A percentile compares a stretch with the other conserved stretches of the same genome.
These are phyloP conservation scores for Anisogramma anomala DNA, from an alignment of 2,329 filamentous ascomycete species.

Conservation along the genomic window DNA sequence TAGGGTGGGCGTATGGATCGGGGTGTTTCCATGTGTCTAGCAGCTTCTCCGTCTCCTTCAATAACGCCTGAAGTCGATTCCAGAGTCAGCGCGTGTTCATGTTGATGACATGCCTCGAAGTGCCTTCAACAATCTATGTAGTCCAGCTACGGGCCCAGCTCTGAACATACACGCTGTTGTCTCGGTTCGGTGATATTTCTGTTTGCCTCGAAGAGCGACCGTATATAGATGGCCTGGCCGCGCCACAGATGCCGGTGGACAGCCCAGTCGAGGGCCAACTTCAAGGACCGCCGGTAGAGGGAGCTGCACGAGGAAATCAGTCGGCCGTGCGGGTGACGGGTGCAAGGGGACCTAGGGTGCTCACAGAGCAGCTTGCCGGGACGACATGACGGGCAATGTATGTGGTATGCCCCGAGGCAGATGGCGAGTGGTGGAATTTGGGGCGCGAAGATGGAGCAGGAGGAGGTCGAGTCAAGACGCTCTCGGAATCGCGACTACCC, in stretches of 20 bases:
- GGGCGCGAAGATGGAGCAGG: background rate
- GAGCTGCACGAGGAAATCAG: slow-evolving; percentile 32
- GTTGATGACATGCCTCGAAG: too few relatives aligned
- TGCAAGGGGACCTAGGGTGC: slow-evolving; percentile 19
- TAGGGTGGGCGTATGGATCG: slow-evolving; percentile 81
- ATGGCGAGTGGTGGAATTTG: background rate
- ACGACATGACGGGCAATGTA: slow-evolving; percentile 27
- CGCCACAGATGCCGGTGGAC: slow-evolving; percentile 90
- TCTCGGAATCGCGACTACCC: slow-evolving; percentile 3
- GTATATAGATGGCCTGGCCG: slow-evolving; percentile 90
- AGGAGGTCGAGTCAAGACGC: background rate
- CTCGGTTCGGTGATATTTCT: slow-evolving; percentile 71
- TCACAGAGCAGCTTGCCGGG: slow-evolving; percentile 40
- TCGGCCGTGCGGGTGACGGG: background rate
- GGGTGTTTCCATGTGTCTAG: slow-evolving; percentile 95
- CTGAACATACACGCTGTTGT: slow-evolving; percentile 74
- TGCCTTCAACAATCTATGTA: too few relatives aligned
- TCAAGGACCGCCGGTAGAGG: slow-evolving; percentile 85
- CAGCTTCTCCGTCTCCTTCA: slow-evolving; percentile 78
- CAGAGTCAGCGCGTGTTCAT: slow-evolving; percentile 5
- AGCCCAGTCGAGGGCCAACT: slow-evolving; percentile 89
- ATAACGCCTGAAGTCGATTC: slow-evolving; percentile 48
- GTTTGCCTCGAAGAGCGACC: slow-evolving; percentile 90
- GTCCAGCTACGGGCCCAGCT: too few relatives aligned
- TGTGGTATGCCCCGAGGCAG: background rate